Conservation (phyloP, 345 rosid species). For the Iberis pinnata region DNA sequence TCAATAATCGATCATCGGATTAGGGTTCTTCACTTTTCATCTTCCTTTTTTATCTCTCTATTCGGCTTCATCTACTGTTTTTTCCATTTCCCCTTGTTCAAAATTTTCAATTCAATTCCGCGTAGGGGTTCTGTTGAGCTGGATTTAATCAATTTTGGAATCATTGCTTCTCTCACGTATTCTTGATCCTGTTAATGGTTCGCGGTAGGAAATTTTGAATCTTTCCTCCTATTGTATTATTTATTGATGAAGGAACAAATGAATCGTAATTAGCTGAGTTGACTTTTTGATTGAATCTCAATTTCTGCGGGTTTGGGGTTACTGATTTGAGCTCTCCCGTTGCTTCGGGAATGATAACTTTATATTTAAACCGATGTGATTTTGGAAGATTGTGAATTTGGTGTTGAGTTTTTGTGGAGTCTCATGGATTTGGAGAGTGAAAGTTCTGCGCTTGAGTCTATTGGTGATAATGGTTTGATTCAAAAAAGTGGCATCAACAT, state of each 20-base stretch:
- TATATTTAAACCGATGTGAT: conserved; percentile 31
- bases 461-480: conserved; percentile 46
- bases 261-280: conserved; percentile 17
- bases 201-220: neutral
- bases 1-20: conserved; percentile 17
- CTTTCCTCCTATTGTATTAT: no score
- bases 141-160: conserved; percentile 5
- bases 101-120: no score
- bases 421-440: conserved; percentile 51
- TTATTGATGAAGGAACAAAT: neutral
- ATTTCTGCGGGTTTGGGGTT: neutral
- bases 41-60: conserved; percentile 2
- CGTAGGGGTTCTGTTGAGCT: conserved; percentile 9
- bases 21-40: conserved; percentile 14
- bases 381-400: conserved; percentile 34
- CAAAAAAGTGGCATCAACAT: conserved; percentile 14
- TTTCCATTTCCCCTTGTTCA: no score
- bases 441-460: conserved; percentile 44
- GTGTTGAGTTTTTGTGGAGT: neutral
- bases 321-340: conserved; percentile 25
- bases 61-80: no score
- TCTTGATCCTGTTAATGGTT: conserved; percentile 3
- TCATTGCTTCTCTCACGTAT: conserved; percentile 9
- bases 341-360: conserved; percentile 42
- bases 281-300: conserved; percentile 15